Percentiles rank a stretch among this genome's conserved stretches.
phyloP scores from a whole-genome alignment of 257 asterid species.

The Euphrasia confusa region DNA sequence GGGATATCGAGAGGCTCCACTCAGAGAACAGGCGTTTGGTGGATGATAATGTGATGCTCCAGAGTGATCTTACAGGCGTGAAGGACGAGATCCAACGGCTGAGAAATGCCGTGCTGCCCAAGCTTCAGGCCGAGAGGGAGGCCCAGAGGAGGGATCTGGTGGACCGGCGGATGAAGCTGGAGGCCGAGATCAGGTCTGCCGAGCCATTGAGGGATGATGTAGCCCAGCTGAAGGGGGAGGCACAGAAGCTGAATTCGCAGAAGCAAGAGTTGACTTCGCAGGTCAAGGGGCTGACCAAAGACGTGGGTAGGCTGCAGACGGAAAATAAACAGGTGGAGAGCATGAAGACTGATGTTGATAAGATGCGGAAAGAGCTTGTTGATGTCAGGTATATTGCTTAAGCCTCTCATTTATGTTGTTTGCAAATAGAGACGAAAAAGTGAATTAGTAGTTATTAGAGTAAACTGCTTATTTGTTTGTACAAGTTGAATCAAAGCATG shows the following conservation, averaged over 20 bases:
- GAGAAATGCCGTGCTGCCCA: conserved; percentile 63
- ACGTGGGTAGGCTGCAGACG: conserved; percentile 43
- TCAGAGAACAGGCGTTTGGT: conserved; percentile 64
- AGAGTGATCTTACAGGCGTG: conserved; percentile 66
- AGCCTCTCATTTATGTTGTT: not conserved
- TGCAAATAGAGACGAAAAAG: not conserved
- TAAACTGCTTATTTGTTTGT: conserved; percentile 1
- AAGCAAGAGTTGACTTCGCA: conserved; percentile 65
- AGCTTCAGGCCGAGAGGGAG: conserved; percentile 63
- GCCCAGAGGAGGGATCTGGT: conserved; percentile 71
- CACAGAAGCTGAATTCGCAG: conserved; percentile 50
- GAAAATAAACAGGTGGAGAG: conserved; percentile 59
- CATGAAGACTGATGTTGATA: conserved; percentile 66
- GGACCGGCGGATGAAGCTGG: conserved; percentile 67
- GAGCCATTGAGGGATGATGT: conserved; percentile 68
- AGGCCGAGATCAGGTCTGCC: conserved; percentile 61
- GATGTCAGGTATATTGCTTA: conserved; percentile 59
- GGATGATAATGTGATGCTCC: conserved; percentile 80
- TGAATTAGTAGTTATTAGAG: not conserved
- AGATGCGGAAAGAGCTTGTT: conserved; percentile 56
- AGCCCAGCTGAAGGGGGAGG: conserved; percentile 54
- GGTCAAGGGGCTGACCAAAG: conserved; percentile 60
- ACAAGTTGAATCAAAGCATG: not conserved
- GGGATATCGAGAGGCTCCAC: conserved; percentile 69
- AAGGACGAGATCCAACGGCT: conserved; percentile 79